These are phyloP conservation scores for Petunia secreta DNA, from an alignment of 257 asterid species.

Conservation along the genomic window DNA sequence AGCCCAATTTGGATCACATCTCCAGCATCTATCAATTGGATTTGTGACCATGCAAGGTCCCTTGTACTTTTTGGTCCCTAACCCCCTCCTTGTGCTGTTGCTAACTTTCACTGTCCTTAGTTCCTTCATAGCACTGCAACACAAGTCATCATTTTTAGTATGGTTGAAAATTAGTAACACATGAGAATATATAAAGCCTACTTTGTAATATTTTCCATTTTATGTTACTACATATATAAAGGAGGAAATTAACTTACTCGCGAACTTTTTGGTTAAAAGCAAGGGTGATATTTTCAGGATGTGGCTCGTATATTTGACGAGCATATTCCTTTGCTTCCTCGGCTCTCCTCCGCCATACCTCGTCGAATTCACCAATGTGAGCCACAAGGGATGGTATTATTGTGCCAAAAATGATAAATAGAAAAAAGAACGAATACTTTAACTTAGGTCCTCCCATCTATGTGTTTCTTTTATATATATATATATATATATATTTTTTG, in stretches of 20 bases:
- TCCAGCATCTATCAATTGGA: conserved; percentile 74
- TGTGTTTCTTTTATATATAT: background rate
- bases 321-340: conserved; percentile 52
- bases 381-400: conserved; percentile 36
- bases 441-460: conserved; percentile 32
- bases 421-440: conserved; percentile 24
- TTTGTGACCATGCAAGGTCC: conserved; percentile 64
- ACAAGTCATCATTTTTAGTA: background rate
- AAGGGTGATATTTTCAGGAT: conserved; percentile 45
- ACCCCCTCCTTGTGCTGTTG: conserved; percentile 52
- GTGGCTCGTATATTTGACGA: conserved; percentile 41
- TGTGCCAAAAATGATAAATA: conserved; percentile 40
- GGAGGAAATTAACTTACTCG: conserved; percentile 26
- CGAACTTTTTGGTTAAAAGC: conserved; percentile 41
- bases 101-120: background rate
- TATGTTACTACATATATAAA: background rate
- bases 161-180: background rate
- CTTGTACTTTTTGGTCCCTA: conserved; percentile 22
- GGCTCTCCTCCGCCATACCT: conserved; percentile 42
- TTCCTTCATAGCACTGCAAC: conserved; percentile 38
- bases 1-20: conserved; percentile 65
- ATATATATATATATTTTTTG: background rate
- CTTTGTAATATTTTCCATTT: background rate
- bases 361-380: conserved; percentile 36
- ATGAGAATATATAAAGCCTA: background rate